phyloP scores from a whole-genome alignment of 2,329 filamentous ascomycete species.

The Aspergillaceae sp. region DNA sequence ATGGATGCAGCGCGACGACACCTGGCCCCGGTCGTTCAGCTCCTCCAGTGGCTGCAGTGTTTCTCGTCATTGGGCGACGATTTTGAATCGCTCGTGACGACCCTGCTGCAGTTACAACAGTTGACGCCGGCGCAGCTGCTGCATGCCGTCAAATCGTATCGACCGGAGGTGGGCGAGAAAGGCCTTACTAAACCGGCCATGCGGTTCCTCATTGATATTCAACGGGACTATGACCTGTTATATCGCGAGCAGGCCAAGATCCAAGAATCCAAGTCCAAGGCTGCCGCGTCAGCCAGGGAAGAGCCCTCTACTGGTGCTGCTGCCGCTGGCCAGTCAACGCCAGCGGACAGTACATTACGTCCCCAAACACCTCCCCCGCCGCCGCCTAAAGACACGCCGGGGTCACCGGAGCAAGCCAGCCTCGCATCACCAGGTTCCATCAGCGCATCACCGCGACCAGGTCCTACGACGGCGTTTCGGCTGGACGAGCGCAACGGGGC shows the following conservation, averaged over 20 bases:
- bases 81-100: conserved; percentile 76
- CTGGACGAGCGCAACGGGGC: conserved; percentile 20
- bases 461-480: conserved; percentile 3
- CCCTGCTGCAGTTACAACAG: conserved; percentile 77
- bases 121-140: conserved; percentile 82
- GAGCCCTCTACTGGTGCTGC: background rate
- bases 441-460: conserved; percentile 17
- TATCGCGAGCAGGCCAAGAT: conserved; percentile 27
- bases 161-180: conserved; percentile 92
- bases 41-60: conserved; percentile 95
- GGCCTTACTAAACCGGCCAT: conserved; percentile 77
- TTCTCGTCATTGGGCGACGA: conserved; percentile 93
- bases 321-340: conserved; percentile 5
- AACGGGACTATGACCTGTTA: conserved; percentile 62
- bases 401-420: conserved; percentile 5
- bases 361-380: conserved; percentile 23
- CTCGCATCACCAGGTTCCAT: conserved; percentile 16
- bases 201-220: conserved; percentile 73
- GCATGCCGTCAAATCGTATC: conserved; percentile 85
- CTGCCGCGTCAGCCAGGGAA: background rate
- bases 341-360: conserved; percentile 3
- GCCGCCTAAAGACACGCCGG: conserved; percentile 1
- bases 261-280: conserved; percentile 16
- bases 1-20: conserved; percentile 77
- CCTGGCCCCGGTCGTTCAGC: conserved; percentile 80